Conservation (phyloP, 164 flowering plant genomes). For the Aristolochia contorta region DNA sequence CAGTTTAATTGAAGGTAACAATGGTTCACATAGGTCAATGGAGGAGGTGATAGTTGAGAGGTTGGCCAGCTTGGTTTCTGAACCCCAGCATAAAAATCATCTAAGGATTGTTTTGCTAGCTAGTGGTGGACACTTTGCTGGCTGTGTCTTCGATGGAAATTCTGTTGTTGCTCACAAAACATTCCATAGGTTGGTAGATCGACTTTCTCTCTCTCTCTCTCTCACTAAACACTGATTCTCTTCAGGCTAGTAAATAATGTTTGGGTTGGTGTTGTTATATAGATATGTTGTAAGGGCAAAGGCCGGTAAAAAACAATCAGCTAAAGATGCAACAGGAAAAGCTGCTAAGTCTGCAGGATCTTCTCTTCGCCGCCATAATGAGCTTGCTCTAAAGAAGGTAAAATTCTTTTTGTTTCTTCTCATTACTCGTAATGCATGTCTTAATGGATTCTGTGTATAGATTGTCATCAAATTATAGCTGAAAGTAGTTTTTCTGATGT, state of each 20-base stretch:
- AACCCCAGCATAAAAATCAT: conserved; percentile 44
- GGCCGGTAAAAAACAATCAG: conserved; percentile 90
- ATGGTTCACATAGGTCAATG: conserved; percentile 8
- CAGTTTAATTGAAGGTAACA: conserved; percentile 11
- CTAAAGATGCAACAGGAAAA: conserved; percentile 83
- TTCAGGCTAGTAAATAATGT: background rate
- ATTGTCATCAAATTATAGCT: too few species aligned
- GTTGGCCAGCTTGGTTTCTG: conserved; percentile 36
- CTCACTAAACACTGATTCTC: background rate
- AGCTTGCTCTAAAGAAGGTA: conserved; percentile 90
- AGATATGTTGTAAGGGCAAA: conserved; percentile 95
- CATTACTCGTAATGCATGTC: background rate
- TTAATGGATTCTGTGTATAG: too few species aligned
- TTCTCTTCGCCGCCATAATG: conserved; percentile 88
- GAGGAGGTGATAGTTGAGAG: conserved; percentile 51
- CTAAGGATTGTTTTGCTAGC: conserved; percentile 76
- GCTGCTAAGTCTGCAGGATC: conserved; percentile 90
- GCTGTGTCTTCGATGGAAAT: conserved; percentile 88
- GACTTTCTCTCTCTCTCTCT: conserved; percentile 1
- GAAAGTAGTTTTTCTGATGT: too few species aligned
- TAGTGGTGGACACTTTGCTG: conserved; percentile 96
- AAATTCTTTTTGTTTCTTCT: background rate
- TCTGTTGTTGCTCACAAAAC: conserved; percentile 83
- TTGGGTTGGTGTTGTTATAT: conserved; percentile 10
- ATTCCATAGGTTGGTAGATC: conserved; percentile 65